Conservation (phyloP, 352 stramenopile genomes). For the Pythium graminicola region DNA sequence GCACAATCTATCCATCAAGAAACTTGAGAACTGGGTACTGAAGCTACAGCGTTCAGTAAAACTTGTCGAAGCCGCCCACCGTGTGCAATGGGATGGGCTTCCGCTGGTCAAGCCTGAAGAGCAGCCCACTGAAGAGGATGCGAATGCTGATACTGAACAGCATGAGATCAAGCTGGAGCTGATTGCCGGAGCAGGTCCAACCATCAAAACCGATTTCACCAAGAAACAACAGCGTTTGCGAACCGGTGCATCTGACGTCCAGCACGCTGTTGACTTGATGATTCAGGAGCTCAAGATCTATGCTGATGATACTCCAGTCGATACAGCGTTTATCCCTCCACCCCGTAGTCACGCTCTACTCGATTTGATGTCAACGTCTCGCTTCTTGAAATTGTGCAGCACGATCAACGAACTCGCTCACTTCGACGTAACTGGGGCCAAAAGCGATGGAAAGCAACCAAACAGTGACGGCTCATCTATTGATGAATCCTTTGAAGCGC, state of each 20-base stretch:
- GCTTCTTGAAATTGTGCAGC: conserved; percentile 63
- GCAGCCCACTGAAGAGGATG: conserved; percentile 30
- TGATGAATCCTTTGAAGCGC: conserved; percentile 35
- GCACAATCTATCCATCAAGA: conserved; percentile 71
- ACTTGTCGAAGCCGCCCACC: conserved; percentile 67
- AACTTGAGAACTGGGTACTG: conserved; percentile 66
- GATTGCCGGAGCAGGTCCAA: conserved; percentile 49
- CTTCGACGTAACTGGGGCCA: conserved; percentile 30
- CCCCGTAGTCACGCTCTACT: conserved; percentile 47
- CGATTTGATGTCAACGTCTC: conserved; percentile 64
- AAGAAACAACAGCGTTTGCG: conserved; percentile 65
- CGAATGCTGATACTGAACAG: conserved; percentile 15
- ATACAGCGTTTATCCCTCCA: conserved; percentile 45
- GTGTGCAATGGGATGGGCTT: conserved; percentile 56
- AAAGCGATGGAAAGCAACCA: neutral
- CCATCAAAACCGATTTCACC: conserved; percentile 72
- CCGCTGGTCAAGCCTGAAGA: conserved; percentile 26
- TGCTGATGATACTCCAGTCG: conserved; percentile 33
- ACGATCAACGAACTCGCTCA: conserved; percentile 72
- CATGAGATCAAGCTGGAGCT: conserved; percentile 22
- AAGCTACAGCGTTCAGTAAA: conserved; percentile 69
- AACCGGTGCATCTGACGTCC: conserved; percentile 45
- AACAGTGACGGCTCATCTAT: neutral
- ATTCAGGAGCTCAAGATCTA: conserved; percentile 70
- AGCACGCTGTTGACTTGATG: conserved; percentile 52